These are phyloP conservation scores for Zostera marina DNA, from an alignment of 116 monocot species.

Conservation along the genomic window DNA sequence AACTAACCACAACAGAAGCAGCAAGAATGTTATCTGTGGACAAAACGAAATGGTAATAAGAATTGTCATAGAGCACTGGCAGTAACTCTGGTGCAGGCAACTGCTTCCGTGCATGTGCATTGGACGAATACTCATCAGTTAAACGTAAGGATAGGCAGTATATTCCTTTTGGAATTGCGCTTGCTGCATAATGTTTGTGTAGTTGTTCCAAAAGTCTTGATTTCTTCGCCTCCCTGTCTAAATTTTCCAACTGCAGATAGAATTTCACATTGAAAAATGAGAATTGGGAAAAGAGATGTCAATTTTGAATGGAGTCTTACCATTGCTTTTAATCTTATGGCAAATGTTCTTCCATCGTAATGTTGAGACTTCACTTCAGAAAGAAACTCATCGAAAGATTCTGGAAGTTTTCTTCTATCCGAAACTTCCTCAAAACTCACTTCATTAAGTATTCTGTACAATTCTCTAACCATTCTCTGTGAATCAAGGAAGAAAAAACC, in stretches of 20 bases:
- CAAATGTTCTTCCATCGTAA: conserved; percentile 77
- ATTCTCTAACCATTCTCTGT: conserved; percentile 65
- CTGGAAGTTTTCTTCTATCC: conserved; percentile 33
- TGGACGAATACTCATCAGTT: conserved; percentile 92
- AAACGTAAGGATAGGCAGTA: conserved; percentile 85
- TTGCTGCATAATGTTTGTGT: conserved; percentile 88
- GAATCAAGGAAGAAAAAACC: background rate
- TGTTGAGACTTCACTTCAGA: conserved; percentile 49
- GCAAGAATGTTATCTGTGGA: conserved; percentile 86
- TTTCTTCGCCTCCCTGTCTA: conserved; percentile 40
- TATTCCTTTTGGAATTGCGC: conserved; percentile 91
- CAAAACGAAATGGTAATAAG: conserved; percentile 70
- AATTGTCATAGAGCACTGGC: conserved; percentile 57
- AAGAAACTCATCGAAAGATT: conserved; percentile 61
- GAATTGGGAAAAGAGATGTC: background rate
- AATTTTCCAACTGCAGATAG: conserved; percentile 8
- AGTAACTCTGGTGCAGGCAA: conserved; percentile 76
- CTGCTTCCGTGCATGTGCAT: conserved; percentile 84
- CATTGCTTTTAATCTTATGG: conserved; percentile 56
- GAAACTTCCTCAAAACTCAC: conserved; percentile 49
- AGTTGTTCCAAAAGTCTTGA: conserved; percentile 76
- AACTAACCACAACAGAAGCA: conserved; percentile 73
- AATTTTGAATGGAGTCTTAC: conserved; percentile 17
- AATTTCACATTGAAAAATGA: background rate
- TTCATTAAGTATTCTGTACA: conserved; percentile 55